A percentile compares a stretch with the other conserved stretches of the same genome.
Conservation (phyloP, 768 basidiomycete genomes). For the Dendrothele bispora region DNA sequence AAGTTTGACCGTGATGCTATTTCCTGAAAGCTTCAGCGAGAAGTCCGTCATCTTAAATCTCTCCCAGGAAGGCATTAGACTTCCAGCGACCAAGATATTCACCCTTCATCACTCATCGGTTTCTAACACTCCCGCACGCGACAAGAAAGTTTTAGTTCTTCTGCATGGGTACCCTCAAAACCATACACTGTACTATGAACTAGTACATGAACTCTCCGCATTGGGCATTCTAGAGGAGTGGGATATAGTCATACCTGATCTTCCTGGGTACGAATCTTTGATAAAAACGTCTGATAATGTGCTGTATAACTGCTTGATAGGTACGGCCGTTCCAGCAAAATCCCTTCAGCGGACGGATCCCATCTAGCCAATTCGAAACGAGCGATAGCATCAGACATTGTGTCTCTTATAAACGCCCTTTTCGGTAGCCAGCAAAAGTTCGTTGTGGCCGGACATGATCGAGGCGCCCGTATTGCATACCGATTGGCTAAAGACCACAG, state of each 20-base stretch:
- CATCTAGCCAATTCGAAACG: constrained; percentile 10
- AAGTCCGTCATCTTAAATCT: neutral
- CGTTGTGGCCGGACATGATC: constrained; percentile 9
- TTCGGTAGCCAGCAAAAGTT: constrained; percentile 2
- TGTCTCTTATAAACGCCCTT: constrained; percentile 4
- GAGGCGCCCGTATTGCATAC: constrained; percentile 9
- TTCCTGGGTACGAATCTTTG: constrained; percentile 8
- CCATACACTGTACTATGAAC: constrained; percentile 5
- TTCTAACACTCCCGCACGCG: neutral
- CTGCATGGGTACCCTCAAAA: constrained; percentile 11
- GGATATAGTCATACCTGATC: constrained; percentile 10
- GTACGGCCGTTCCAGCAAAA: constrained; percentile 8
- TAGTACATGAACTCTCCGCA: constrained; percentile 2
- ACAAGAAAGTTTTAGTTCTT: constrained; percentile 7
- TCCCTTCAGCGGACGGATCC: constrained; percentile 3
- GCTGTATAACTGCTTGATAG: neutral
- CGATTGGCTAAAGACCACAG: constrained; percentile 8
- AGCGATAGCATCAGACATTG: constrained; percentile 6
- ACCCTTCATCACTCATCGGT: neutral
- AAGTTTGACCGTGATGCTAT: neutral
- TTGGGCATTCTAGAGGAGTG: constrained; percentile 5
- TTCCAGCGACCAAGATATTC: neutral
- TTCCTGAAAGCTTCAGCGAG: neutral
- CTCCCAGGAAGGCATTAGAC: neutral
- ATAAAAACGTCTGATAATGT: neutral